These are phyloP conservation scores for Parasitella parasitica DNA, from an alignment of 371 early-diverging fungal genomes.

Conservation along the genomic window DNA sequence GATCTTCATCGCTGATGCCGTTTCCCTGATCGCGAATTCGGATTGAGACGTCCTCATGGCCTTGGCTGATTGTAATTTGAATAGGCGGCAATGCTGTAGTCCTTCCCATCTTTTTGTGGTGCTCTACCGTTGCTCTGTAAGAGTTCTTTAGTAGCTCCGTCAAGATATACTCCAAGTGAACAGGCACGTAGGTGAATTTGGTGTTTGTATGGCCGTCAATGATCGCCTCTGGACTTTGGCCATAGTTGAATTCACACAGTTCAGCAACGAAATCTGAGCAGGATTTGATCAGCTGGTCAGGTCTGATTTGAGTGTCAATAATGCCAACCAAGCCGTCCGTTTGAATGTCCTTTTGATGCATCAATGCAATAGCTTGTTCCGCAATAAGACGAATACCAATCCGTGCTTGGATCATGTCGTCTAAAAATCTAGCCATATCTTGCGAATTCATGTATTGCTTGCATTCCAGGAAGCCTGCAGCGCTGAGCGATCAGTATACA, in stretches of 20 bases:
- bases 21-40: constrained; percentile 94
- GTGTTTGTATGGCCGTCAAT: constrained; percentile 81
- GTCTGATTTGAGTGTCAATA: constrained; percentile 77
- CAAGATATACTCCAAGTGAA: constrained; percentile 94
- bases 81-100: constrained; percentile 62
- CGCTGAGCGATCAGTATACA: too few relatives aligned
- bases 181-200: constrained; percentile 86
- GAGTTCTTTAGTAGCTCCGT: constrained; percentile 93
- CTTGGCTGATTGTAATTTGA: constrained; percentile 83
- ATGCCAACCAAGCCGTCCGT: constrained; percentile 76
- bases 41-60: constrained; percentile 79
- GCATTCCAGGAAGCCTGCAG: constrained; percentile 68
- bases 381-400: constrained; percentile 95
- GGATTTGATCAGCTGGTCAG: constrained; percentile 63
- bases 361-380: constrained; percentile 90
- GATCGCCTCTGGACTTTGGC: constrained; percentile 72
- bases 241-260: constrained; percentile 92
- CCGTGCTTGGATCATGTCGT: constrained; percentile 90
- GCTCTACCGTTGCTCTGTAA: constrained; percentile 89
- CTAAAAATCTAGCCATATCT: constrained; percentile 75
- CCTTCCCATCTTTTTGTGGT: constrained; percentile 48
- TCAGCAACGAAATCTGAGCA: constrained; percentile 79
- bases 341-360: constrained; percentile 47
- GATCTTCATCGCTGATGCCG: constrained; percentile 79
- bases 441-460: constrained; percentile 83